Base-by-base conservation (phyloP, 1,284 basidiomycete genomes). In the Moesziomyces globuligerus region DNA sequence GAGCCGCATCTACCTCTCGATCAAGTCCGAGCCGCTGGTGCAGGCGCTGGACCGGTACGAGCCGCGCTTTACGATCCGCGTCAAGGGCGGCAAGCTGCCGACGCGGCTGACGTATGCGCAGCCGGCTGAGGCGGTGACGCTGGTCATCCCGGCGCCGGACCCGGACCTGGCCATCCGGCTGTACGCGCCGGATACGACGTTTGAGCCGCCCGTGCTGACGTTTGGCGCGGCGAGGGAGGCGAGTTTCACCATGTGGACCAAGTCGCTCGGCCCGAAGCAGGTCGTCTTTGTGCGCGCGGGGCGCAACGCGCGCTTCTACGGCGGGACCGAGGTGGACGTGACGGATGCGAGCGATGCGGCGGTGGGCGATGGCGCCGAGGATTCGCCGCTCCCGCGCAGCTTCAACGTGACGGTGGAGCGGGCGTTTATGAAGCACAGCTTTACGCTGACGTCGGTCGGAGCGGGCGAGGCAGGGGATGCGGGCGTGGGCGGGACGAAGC, bases 121-220 rank as follows among this genome's bases (percentile, higher is more conserved):
- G 25, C 60, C 74, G 0, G 73, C 69, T 1, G 72, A 73, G 43
- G 73, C 76, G 7, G 56, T 82, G n/a, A 68, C 65, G 18, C 57
- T 82, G 1, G 51, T 66, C 13, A 73, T 82, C 45, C 74, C 75
- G 0, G 56, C 60, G 4, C 66, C 73, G 0, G 80, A 82, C 43
- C 64, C 78, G 3, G 76, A 79, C 44, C 39, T 82, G 38, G 72
- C 72, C 9, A 66, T 82, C 37, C 59, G 74, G 1, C 57, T 82
- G 1, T 73, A 79, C 26, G 80, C 78, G 20, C 64, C 65, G 23
- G 78, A 77, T 38, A 67, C 72, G 9, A 60, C 50, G 21, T 78
- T 79, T 43, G 75, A 80, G 21, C 80, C 80, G 15, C 75, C 78
- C 2, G 52, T 82, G 9, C 53, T 82, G 21, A 69, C 75, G 0